Conservation (phyloP, 2,329 filamentous ascomycete species). For the Fusarium sp. region DNA sequence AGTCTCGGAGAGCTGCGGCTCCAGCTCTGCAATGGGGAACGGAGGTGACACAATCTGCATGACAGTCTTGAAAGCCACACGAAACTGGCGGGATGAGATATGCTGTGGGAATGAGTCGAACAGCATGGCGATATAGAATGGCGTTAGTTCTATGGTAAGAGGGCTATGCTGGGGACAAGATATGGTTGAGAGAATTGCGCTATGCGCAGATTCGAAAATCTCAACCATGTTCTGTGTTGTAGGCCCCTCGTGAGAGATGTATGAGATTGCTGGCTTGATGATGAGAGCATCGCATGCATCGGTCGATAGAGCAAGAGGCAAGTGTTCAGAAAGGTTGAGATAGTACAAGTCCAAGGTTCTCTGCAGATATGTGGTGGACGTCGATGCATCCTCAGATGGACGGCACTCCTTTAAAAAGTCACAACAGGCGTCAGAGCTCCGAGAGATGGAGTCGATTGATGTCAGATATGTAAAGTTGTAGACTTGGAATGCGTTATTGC, state of each 20-base stretch:
- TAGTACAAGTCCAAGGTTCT: constrained; percentile 86
- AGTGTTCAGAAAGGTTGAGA: constrained; percentile 85
- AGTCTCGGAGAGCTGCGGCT: constrained; percentile 81
- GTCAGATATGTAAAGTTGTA: constrained; percentile 86
- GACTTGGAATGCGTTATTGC: constrained; percentile 78
- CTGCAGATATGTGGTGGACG: constrained; percentile 58
- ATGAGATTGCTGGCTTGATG: constrained; percentile 76
- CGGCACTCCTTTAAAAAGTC: constrained; percentile 72
- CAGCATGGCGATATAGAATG: constrained; percentile 84
- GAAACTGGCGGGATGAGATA: constrained; percentile 85
- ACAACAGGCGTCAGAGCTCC: constrained; percentile 72
- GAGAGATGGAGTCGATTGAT: constrained; percentile 80
- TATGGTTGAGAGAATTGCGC: constrained; percentile 80
- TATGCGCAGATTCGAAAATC: constrained; percentile 90
- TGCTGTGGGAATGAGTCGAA: constrained; percentile 81
- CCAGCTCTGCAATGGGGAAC: constrained; percentile 74
- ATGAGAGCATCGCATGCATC: constrained; percentile 76
- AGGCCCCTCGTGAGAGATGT: constrained; percentile 64
- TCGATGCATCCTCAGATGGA: constrained; percentile 48
- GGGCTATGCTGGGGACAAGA: constrained; percentile 80
- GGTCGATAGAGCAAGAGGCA: constrained; percentile 74
- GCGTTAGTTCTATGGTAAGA: constrained; percentile 75
- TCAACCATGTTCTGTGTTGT: constrained; percentile 59
- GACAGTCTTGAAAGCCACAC: constrained; percentile 85
- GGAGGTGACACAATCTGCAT: constrained; percentile 84